phyloP scores from a whole-genome alignment of 1,284 basidiomycete species.

The Psilocybe mexicana region DNA sequence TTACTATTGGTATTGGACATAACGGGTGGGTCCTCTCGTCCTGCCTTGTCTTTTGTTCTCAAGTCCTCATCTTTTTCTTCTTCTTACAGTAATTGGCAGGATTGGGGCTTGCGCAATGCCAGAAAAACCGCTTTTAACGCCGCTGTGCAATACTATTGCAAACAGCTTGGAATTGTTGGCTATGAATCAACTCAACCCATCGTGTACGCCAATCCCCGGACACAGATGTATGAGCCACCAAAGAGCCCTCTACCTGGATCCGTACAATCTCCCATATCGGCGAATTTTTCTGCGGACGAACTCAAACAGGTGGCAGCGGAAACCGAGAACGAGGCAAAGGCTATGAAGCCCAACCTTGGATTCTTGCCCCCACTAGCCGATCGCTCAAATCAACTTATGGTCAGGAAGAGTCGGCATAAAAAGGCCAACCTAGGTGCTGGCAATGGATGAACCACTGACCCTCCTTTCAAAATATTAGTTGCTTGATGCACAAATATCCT shows the following conservation, averaged over 20 bases:
- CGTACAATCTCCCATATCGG: conserved; percentile 8
- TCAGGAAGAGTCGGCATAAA: conserved; percentile 48
- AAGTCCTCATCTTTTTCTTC: conserved; percentile 9
- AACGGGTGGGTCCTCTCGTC: conserved; percentile 50
- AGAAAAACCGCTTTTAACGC: conserved; percentile 77
- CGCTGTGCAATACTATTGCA: conserved; percentile 69
- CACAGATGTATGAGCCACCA: conserved; percentile 30
- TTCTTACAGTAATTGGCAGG: conserved; percentile 46
- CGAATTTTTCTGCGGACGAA: conserved; percentile 15
- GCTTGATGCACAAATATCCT: too few species aligned
- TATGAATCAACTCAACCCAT: conserved; percentile 61
- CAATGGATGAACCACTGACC: conserved; percentile 21
- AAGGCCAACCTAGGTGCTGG: conserved; percentile 47
- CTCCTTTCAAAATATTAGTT: too few species aligned
- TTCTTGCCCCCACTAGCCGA: conserved; percentile 49
- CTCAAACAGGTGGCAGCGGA: conserved; percentile 21
- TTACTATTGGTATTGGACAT: conserved; percentile 69
- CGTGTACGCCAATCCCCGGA: conserved; percentile 45
- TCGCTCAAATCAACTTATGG: conserved; percentile 38
- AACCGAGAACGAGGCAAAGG: conserved; percentile 23
- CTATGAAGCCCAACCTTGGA: conserved; percentile 43
- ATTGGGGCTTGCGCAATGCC: conserved; percentile 62
- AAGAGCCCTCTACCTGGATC: conserved; percentile 18
- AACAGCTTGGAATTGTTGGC: conserved; percentile 63
- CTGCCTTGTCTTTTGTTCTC: not conserved